phyloP scores from a whole-genome alignment of 2,329 filamentous ascomycete species.

The Paraphaeosphaeria sporulosa region DNA sequence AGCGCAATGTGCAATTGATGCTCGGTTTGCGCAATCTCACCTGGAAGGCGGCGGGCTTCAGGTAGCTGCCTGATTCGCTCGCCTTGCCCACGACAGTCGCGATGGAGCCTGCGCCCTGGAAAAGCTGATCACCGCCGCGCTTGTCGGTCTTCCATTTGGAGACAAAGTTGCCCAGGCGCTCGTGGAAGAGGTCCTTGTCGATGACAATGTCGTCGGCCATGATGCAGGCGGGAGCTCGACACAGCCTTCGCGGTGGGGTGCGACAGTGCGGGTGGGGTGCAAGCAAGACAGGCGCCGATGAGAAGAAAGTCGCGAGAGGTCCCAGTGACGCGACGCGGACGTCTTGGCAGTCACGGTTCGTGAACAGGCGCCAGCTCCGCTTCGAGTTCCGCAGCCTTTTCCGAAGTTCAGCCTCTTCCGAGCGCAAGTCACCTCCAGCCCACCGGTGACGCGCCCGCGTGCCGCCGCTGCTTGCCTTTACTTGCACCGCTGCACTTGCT shows the following conservation, averaged over 20 bases:
- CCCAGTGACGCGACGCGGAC: slow-evolving; percentile 9
- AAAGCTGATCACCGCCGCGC: slow-evolving; percentile 82
- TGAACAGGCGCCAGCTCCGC: neutral
- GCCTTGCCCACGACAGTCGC: slow-evolving; percentile 94
- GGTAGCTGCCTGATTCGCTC: slow-evolving; percentile 78
- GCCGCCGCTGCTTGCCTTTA: slow-evolving; percentile 11
- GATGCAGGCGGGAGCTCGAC: slow-evolving; percentile 36
- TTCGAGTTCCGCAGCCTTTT: neutral
- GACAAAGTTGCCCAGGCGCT: slow-evolving; percentile 85
- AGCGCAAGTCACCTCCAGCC: slow-evolving; percentile 9
- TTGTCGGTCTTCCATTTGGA: slow-evolving; percentile 97
- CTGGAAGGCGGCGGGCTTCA: slow-evolving; percentile 97
- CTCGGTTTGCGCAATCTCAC: slow-evolving; percentile 61
- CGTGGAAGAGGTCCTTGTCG: slow-evolving; percentile 91
- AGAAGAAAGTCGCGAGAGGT: slow-evolving; percentile 35
- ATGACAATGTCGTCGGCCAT: slow-evolving; percentile 85
- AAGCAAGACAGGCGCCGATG: slow-evolving; percentile 24
- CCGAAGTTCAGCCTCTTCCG: slow-evolving; percentile 9
- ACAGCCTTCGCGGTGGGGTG: slow-evolving; percentile 31
- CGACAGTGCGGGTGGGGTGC: slow-evolving; percentile 21
- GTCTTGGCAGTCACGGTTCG: slow-evolving; percentile 9
- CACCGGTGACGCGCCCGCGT: slow-evolving; percentile 20
- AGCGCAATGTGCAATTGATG: slow-evolving; percentile 22
- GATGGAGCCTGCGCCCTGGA: slow-evolving; percentile 86
- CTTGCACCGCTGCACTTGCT: slow-evolving; percentile 11